Conservation (phyloP, 441 rosid species). For the Oxalis stricta region DNA sequence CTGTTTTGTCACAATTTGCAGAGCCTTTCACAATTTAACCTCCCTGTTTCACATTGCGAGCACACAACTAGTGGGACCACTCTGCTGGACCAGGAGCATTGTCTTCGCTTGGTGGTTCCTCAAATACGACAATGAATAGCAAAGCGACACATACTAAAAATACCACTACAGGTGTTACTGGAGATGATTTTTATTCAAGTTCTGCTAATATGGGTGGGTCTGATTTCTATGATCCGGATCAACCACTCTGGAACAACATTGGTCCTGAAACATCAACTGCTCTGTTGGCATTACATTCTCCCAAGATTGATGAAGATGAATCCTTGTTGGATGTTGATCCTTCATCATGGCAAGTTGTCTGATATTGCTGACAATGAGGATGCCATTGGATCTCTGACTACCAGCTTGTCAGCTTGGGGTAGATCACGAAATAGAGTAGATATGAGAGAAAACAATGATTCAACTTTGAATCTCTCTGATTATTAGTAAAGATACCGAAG, state of each 20-base stretch:
- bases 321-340: slow-evolving; percentile 33
- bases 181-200: slow-evolving; percentile 44
- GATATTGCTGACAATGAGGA: slow-evolving; percentile 31
- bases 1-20: slow-evolving; percentile 30
- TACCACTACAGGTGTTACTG: slow-evolving; percentile 44
- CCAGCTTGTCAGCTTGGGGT: slow-evolving; percentile 64
- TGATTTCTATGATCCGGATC: slow-evolving; percentile 98
- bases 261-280: slow-evolving; percentile 59
- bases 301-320: slow-evolving; percentile 42
- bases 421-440: slow-evolving; percentile 43
- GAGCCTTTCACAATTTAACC: slow-evolving; percentile 98
- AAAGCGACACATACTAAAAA: slow-evolving; percentile 48
- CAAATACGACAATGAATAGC: slow-evolving; percentile 30
- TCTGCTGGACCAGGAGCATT: slow-evolving; percentile 50
- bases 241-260: slow-evolving; percentile 83
- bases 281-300: slow-evolving; percentile 34
- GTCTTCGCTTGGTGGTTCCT: slow-evolving; percentile 38
- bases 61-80: slow-evolving; percentile 49
- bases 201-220: slow-evolving; percentile 36
- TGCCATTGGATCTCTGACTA: slow-evolving; percentile 27
- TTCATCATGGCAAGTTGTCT: slow-evolving; percentile 20
- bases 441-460: slow-evolving; percentile 44
- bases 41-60: slow-evolving; percentile 86
- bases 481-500: slow-evolving; percentile 41
- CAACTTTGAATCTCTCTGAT: slow-evolving; percentile 24